Evolutionary conservation across 495 filamentous ascomycete species (phyloP), one percentile per base, ranked within the genome.

Genomic region (Penicillium pancosmium): DNA sequence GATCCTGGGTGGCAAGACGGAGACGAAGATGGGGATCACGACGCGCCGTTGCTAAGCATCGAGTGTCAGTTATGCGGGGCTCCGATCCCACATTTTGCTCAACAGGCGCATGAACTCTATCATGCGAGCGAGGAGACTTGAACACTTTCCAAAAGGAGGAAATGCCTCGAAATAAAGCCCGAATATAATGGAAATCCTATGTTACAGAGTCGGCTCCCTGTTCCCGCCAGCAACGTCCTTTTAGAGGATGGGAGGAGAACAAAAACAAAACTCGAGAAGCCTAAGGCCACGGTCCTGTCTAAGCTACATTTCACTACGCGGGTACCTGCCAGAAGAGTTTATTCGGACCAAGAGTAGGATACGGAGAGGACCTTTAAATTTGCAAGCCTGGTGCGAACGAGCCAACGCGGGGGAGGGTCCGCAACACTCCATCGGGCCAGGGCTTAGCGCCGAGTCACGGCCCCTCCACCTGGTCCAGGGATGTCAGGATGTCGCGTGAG

Each of bases 91-190:
- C 59, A 74, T 12, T 94, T 93, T 73, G 91, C 91, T 7, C 80
- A 86, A 66, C 61, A 78, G 18, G 91, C 91, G 4, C 91, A 96
- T 72, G 73, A 80, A 59, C 76, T 88, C 52, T 96, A 86, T 64
- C 91, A 96, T 74, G 65, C 62, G 11, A 38, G 48, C 21, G 51
- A 25, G 35, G 35, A 43, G 9, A 35, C 33, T 44, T 46, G 54
- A 44, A 9, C 41, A 16, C 16, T 16, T 19, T 16, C 41, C 16
- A 44, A 44, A 40, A 40, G 27, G 27, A 31, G 27, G 8, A 31
- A 31, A 4, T 6, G 27, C 27, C 5, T 31, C 27, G 27, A 31
- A 31, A 31, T 31, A 1, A 31, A 8, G 5, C 27, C 5, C 12
- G 36, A 38, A n/a, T 12, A 38, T 38, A 38, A 13, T 38, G 36